Evolutionary conservation across 768 basidiomycete species (phyloP), one percentile per base, ranked within the genome.

Genomic region (Termitomyces sp.): DNA sequence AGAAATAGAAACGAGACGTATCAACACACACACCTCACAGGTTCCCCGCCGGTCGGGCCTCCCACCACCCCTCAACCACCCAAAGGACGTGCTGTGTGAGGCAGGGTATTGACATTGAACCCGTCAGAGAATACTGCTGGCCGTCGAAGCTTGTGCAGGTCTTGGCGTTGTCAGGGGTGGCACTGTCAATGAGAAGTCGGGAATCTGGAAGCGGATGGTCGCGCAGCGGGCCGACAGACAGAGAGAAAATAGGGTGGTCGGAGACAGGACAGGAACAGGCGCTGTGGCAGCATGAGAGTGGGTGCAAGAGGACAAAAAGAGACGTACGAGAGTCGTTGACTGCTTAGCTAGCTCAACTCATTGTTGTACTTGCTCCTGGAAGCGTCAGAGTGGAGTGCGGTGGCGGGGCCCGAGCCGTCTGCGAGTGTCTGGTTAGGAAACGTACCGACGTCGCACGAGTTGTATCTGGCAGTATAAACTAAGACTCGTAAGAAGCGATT

Each of bases 401-500:
- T 84, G 1, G 78, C 64, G 0, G 92, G 93, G 0, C 83, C 82
- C 0, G 72, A 70, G n/a, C 68, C 65, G 66, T 87, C 78, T 1
- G 67, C 60, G 27, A 66, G 55, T 2, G 88, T 86, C 67, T 93
- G 91, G 65, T 93, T 93, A 3, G 81, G 78, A 46, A 91, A 77
- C 2, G 90, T 92, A 2, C 91, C 92, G 3, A 90, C 77, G 60
- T 94, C 91, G 68, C 91, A 93, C 0, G 79, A 73, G 61, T 81
- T 74, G 59, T 87, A 87, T 0, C 83, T 86, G 61, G 9, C 44
- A 3, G 27, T 16, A n/a, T 11, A 6, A 27, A 49, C 24, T 0
- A 20, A 11, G 13, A 4, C 0, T 13, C 12, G 3, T 15, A 13
- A 4, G 5, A 8, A 12, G n/a, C 1, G 4, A 33, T 0, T 6